Conservation (phyloP, 768 basidiomycete species). For the Hypholoma sublateritium region DNA sequence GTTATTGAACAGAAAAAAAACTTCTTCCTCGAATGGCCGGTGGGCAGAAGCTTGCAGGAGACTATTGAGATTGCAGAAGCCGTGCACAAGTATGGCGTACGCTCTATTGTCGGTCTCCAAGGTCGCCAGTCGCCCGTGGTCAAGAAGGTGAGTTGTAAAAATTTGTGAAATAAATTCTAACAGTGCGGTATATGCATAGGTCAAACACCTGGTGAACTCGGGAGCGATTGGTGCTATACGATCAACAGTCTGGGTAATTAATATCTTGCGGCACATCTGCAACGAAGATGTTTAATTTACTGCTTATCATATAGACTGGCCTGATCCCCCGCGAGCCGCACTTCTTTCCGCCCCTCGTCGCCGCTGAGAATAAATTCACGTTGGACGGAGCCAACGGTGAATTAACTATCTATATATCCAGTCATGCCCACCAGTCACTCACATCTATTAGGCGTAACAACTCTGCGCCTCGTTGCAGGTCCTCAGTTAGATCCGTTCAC, state of each 20-base stretch:
- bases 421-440: background rate
- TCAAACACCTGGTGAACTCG: constrained; percentile 20
- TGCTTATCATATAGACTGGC: background rate
- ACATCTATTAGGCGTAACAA: background rate
- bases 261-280: background rate
- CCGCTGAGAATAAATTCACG: background rate
- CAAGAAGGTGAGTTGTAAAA: constrained; percentile 25
- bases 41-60: constrained; percentile 28
- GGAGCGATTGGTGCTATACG: constrained; percentile 1
- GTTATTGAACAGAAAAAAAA: constrained; percentile 37
- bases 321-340: background rate
- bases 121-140: constrained; percentile 25
- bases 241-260: background rate
- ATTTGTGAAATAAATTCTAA: background rate
- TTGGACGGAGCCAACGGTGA: background rate
- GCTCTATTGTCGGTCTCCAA: constrained; percentile 35
- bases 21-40: constrained; percentile 42
- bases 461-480: constrained; percentile 10
- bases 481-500: constrained; percentile 30
- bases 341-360: background rate
- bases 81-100: constrained; percentile 28
- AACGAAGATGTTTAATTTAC: no score
- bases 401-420: background rate
- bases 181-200: constrained; percentile 23
- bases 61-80: constrained; percentile 32